Conservation (phyloP, 257 asterid species). For the Nemophila menziesii region DNA sequence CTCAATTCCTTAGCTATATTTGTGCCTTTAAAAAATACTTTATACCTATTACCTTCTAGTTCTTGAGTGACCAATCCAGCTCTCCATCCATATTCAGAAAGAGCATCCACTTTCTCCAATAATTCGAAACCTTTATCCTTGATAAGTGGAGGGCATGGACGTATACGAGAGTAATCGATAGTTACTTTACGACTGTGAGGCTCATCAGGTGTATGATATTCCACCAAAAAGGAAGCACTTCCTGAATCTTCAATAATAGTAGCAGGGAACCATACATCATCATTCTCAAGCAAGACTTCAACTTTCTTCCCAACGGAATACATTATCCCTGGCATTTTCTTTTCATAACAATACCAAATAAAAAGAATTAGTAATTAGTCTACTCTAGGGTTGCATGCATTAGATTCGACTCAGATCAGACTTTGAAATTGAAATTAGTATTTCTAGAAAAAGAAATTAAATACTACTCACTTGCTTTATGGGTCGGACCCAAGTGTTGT, state of each 20-base stretch:
- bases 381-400: too few species aligned
- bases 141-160: conserved; percentile 68
- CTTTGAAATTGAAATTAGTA: not conserved
- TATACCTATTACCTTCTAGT: conserved; percentile 36
- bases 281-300: conserved; percentile 50
- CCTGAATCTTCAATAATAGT: conserved; percentile 26
- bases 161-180: conserved; percentile 38
- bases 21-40: conserved; percentile 32
- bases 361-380: too few species aligned
- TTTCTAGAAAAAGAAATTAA: not conserved
- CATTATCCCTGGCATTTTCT: not conserved
- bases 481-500: conserved; percentile 46
- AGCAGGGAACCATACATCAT: conserved; percentile 58
- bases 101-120: conserved; percentile 66
- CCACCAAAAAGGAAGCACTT: conserved; percentile 35
- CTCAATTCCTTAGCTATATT: conserved; percentile 27
- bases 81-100: conserved; percentile 49
- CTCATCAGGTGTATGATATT: conserved; percentile 12
- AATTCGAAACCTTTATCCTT: conserved; percentile 31
- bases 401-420: too few species aligned
- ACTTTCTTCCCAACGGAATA: conserved; percentile 17
- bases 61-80: conserved; percentile 42
- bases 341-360: not conserved
- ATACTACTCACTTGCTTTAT: conserved; percentile 28
- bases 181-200: conserved; percentile 14